A percentile compares a stretch with the other conserved stretches of the same genome.
Evolutionary conservation across 208 protist species (phyloP).

Genomic region (Trichomonas gallinae): DNA sequence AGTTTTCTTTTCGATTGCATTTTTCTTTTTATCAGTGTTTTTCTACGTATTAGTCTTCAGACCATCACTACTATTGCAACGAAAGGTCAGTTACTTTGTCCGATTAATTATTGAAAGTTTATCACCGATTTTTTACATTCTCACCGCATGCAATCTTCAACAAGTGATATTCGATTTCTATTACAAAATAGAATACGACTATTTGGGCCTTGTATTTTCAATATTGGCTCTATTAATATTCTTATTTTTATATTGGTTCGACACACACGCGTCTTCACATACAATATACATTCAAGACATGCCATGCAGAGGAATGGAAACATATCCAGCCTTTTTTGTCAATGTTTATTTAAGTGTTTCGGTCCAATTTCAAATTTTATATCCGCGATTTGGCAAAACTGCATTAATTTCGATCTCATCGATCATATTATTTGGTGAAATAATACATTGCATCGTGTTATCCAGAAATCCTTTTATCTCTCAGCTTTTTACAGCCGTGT

Average conservation of each 20-base stretch:
- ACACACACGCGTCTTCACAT: background rate
- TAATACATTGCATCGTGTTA: background rate
- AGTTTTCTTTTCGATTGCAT: background rate
- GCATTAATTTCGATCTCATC: background rate
- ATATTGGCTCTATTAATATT: background rate
- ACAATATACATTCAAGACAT: background rate
- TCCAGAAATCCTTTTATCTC: background rate
- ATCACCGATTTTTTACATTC: background rate
- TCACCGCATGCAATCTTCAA: background rate
- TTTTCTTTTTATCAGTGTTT: background rate
- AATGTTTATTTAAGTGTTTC: background rate
- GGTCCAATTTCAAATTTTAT: background rate
- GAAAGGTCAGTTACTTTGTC: background rate
- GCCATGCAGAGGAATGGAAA: background rate
- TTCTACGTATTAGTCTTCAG: background rate
- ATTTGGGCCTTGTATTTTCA: background rate
- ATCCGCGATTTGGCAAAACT: background rate
- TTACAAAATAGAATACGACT: background rate
- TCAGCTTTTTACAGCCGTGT: background rate
- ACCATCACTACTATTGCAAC: background rate
- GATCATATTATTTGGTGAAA: background rate
- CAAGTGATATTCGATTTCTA: background rate
- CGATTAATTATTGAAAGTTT: background rate
- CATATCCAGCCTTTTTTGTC: background rate
- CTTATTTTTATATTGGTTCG: background rate